Evolutionary conservation across 2,329 filamentous ascomycete species (phyloP).

Genomic region (Fusarium hainanense): DNA sequence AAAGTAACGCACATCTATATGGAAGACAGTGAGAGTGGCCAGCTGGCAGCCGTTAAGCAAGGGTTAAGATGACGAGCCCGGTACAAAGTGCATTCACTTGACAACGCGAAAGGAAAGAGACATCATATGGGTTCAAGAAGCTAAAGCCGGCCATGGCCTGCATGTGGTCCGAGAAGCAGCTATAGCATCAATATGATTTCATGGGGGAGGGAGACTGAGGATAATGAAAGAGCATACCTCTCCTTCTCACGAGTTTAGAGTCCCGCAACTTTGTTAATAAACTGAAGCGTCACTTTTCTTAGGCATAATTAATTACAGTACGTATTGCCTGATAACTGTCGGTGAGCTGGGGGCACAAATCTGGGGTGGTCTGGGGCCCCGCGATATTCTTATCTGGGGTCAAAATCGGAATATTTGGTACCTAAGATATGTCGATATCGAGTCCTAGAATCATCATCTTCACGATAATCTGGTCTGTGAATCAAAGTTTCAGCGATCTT

Average conservation of each 20-base stretch:
- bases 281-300: not conserved
- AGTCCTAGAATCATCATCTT: not conserved
- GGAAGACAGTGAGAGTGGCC: not conserved
- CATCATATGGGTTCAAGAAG: not conserved
- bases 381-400: slow-evolving; percentile 31
- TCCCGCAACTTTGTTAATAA: not conserved
- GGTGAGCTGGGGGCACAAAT: slow-evolving; percentile 40
- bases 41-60: not conserved
- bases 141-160: not conserved
- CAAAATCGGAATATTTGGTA: not conserved
- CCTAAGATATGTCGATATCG: not conserved
- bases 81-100: not conserved
- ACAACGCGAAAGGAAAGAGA: not conserved
- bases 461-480: not conserved
- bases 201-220: not conserved
- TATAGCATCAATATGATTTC: not conserved
- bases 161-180: not conserved
- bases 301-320: not conserved
- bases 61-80: not conserved
- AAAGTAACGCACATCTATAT: not conserved
- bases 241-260: not conserved
- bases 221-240: not conserved
- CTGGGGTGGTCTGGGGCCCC: slow-evolving; percentile 44
- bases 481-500: not conserved
- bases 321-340: slow-evolving; percentile 27